phyloP scores from a whole-genome alignment of 495 filamentous ascomycete species.

The Hypomontagnella monticulosa region DNA sequence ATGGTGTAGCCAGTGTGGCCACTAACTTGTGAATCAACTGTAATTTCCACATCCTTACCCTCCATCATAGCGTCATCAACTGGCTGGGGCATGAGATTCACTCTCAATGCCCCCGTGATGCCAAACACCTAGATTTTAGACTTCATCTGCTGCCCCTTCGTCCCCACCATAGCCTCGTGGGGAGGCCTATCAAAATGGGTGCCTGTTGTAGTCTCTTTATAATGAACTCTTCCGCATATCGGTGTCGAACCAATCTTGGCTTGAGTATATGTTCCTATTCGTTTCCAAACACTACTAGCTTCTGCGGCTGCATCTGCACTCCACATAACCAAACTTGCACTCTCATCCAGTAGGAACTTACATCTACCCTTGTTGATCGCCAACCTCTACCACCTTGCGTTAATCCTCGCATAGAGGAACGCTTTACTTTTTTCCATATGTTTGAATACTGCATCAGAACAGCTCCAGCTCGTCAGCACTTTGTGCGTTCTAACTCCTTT shows the following conservation, averaged over 20 bases:
- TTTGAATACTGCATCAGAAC: conserved; percentile 37
- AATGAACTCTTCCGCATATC: conserved; percentile 34
- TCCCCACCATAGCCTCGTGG: conserved; percentile 39
- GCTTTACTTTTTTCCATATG: conserved; percentile 29
- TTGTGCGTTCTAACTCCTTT: conserved; percentile 37
- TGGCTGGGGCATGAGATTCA: conserved; percentile 29
- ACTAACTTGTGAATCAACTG: conserved; percentile 5
- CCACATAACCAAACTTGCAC: conserved; percentile 17
- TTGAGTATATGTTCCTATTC: conserved; percentile 28
- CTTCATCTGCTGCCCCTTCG: conserved; percentile 18
- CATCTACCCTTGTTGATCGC: conserved; percentile 15
- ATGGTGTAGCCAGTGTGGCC: conserved; percentile 3
- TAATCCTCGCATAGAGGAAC: conserved; percentile 22
- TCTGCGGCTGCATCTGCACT: conserved; percentile 37
- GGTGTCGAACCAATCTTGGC: conserved; percentile 33
- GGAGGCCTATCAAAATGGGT: conserved; percentile 28
- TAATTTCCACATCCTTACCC: conserved; percentile 9
- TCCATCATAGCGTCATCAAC: conserved; percentile 19
- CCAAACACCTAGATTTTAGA: conserved; percentile 21
- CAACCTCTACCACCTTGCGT: conserved; percentile 13
- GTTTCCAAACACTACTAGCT: conserved; percentile 34
- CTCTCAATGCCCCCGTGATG: conserved; percentile 32
- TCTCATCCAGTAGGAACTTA: conserved; percentile 18
- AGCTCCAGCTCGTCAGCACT: conserved; percentile 14
- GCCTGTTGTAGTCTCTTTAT: conserved; percentile 31